Evolutionary conservation across 345 rosid species (phyloP).

Genomic region (Arabis hirsuta): DNA sequence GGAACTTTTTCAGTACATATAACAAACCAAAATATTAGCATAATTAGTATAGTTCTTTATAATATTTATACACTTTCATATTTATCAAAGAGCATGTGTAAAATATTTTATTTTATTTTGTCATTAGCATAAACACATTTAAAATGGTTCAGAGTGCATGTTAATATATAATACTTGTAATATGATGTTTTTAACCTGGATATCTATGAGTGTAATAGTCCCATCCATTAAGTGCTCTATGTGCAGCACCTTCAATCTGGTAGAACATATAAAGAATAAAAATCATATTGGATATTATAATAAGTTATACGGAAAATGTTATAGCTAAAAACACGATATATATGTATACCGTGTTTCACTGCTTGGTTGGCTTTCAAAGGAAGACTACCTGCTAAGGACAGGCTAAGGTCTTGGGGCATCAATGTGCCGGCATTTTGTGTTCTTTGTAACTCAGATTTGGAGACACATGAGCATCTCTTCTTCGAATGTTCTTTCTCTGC

Average conservation of each 20-base stretch:
- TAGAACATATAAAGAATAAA: background rate
- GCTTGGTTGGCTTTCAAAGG: too few relatives aligned
- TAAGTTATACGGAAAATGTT: background rate
- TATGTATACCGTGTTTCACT: background rate
- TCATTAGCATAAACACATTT: too few relatives aligned
- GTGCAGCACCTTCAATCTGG: slow-evolving; percentile 34
- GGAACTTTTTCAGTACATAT: slow-evolving; percentile 17
- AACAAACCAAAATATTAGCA: background rate
- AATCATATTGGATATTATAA: background rate
- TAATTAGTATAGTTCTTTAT: background rate
- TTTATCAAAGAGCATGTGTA: too few relatives aligned
- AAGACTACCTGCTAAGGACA: too few relatives aligned
- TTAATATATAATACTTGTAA: background rate
- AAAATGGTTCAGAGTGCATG: too few relatives aligned
- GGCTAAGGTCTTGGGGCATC: too few relatives aligned
- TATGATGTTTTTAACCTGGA: slow-evolving; percentile 22
- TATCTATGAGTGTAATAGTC: slow-evolving; percentile 32
- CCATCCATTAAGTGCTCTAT: slow-evolving; percentile 37
- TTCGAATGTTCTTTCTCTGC: too few relatives aligned
- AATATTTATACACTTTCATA: background rate
- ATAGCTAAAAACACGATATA: background rate
- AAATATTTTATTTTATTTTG: too few relatives aligned
- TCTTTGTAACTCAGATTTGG: too few relatives aligned
- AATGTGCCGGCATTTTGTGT: too few relatives aligned
- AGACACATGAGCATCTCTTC: too few relatives aligned